phyloP scores from a whole-genome alignment of 495 filamentous ascomycete genomes.

The Neurospora terricola region DNA sequence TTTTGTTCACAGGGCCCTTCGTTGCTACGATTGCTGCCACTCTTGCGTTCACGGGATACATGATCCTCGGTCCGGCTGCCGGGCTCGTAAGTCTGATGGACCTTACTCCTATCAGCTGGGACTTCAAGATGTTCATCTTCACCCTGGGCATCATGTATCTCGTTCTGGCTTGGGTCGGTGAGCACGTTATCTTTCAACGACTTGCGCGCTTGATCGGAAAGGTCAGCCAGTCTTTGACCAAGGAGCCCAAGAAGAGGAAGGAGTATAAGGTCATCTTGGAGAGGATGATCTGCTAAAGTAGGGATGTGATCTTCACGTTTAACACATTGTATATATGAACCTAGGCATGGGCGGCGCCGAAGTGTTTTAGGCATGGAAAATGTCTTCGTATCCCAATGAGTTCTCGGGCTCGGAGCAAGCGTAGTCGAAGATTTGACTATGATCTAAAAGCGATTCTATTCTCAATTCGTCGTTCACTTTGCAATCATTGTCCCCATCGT shows the following conservation, averaged over 20 bases:
- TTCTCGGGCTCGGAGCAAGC: neutral
- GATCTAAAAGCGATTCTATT: neutral
- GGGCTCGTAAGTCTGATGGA: conserved; percentile 73
- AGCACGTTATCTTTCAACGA: conserved; percentile 57
- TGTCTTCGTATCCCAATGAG: neutral
- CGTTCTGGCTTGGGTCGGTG: conserved; percentile 53
- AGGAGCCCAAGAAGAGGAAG: conserved; percentile 64
- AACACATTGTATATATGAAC: neutral
- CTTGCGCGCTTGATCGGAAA: conserved; percentile 60
- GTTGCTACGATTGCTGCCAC: conserved; percentile 63
- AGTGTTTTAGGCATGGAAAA: neutral
- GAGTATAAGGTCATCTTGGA: conserved; percentile 76
- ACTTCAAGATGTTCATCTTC: conserved; percentile 64
- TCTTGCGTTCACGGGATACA: conserved; percentile 56
- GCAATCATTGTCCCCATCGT: neutral
- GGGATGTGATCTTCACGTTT: neutral
- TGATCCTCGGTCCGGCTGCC: conserved; percentile 61
- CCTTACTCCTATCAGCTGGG: conserved; percentile 60
- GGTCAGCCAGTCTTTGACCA: conserved; percentile 43
- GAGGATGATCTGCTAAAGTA: conserved; percentile 46
- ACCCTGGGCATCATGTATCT: conserved; percentile 59
- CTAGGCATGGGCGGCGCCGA: neutral
- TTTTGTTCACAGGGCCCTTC: conserved; percentile 57
- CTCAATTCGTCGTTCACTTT: neutral
- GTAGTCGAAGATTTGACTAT: neutral